These are phyloP conservation scores for Aspergillus melleus DNA, from an alignment of 2,329 filamentous ascomycete genomes.

Conservation along the genomic window DNA sequence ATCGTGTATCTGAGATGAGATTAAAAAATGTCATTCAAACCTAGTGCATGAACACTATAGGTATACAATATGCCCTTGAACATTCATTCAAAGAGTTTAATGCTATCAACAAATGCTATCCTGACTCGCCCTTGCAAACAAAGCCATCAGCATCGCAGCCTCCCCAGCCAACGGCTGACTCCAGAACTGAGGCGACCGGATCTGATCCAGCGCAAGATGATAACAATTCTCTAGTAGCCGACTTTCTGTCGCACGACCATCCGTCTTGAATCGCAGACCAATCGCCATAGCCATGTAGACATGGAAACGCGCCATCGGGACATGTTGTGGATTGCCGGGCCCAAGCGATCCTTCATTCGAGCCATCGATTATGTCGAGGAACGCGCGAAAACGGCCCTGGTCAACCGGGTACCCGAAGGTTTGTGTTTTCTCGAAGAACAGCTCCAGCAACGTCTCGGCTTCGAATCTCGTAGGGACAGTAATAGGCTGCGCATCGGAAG, in stretches of 20 bases:
- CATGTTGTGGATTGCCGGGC: background rate
- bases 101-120: background rate
- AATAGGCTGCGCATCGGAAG: background rate
- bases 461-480: constrained; percentile 5
- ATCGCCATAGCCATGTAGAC: constrained; percentile 18
- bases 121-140: constrained; percentile 10
- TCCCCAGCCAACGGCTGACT: constrained; percentile 7
- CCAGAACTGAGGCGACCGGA: constrained; percentile 10
- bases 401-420: constrained; percentile 3
- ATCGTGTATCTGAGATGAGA: no score
- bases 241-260: background rate
- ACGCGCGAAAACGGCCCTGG: constrained; percentile 2
- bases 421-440: constrained; percentile 1
- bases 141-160: constrained; percentile 6
- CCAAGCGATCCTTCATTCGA: background rate
- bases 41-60: no score
- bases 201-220: constrained; percentile 9
- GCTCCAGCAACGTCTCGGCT: constrained; percentile 9
- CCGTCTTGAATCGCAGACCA: constrained; percentile 7
- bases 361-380: constrained; percentile 9
- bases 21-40: no score
- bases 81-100: no score
- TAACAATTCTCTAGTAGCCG: constrained; percentile 13
- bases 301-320: constrained; percentile 15
- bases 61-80: no score